phyloP scores from a whole-genome alignment of 345 rosid genomes.

The Moricandia arvensis region DNA sequence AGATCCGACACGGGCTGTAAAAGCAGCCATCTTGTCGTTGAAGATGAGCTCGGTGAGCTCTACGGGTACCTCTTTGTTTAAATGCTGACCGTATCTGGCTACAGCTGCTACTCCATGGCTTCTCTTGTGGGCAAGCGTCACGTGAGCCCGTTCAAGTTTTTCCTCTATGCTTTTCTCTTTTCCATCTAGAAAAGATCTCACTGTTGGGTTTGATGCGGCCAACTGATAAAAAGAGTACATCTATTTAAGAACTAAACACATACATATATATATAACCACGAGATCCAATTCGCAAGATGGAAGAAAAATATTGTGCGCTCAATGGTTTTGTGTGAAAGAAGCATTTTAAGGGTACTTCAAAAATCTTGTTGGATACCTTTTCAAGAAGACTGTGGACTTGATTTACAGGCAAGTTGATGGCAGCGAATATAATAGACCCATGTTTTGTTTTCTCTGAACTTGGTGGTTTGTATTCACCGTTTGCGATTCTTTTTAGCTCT shows the following conservation, averaged over 20 bases:
- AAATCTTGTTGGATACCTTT: slow-evolving; percentile 39
- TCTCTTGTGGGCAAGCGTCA: slow-evolving; percentile 92
- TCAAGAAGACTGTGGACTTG: slow-evolving; percentile 57
- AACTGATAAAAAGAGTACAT: slow-evolving; percentile 44
- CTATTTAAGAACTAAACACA: not conserved
- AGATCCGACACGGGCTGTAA: slow-evolving; percentile 65
- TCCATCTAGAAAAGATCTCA: slow-evolving; percentile 50
- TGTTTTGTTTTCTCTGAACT: slow-evolving; percentile 61
- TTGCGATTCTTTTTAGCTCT: slow-evolving; percentile 62
- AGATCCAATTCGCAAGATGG: too few species aligned
- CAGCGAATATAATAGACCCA: slow-evolving; percentile 75
- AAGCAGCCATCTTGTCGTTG: slow-evolving; percentile 73
- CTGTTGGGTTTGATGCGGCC: slow-evolving; percentile 44
- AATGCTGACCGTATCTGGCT: slow-evolving; percentile 59
- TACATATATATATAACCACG: too few species aligned
- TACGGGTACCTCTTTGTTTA: slow-evolving; percentile 60
- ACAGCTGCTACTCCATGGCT: slow-evolving; percentile 84
- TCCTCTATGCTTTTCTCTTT: slow-evolving; percentile 50
- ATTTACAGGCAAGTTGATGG: slow-evolving; percentile 60
- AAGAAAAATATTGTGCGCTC: not conserved
- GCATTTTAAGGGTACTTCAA: slow-evolving; percentile 14
- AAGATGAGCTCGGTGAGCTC: slow-evolving; percentile 66
- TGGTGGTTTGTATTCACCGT: slow-evolving; percentile 66
- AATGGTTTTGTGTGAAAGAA: not conserved
- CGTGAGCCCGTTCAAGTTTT: slow-evolving; percentile 59